A percentile compares a stretch with the other conserved stretches of the same genome.
Conservation (phyloP, 257 asterid species). For the Solanum infundibuliforme region DNA sequence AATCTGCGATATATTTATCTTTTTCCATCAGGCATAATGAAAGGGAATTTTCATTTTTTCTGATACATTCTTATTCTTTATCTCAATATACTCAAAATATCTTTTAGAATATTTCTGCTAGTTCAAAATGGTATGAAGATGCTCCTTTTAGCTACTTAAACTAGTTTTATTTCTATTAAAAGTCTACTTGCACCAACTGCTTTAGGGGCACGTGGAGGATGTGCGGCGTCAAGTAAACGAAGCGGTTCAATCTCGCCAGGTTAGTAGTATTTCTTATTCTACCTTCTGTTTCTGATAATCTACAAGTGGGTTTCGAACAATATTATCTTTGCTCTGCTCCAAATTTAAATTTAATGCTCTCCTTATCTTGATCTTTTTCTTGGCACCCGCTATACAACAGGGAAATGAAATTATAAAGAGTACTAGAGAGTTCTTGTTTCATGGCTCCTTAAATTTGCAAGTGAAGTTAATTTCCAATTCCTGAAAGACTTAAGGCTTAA, state of each 20-base stretch:
- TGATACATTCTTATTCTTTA: not conserved
- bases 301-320: not conserved
- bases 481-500: not conserved
- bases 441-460: not conserved
- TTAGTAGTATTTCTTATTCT: slow-evolving; percentile 25
- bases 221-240: slow-evolving; percentile 89
- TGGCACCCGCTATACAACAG: not conserved
- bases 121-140: not conserved
- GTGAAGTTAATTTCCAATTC: not conserved
- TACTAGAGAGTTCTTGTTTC: not conserved
- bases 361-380: not conserved
- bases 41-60: not conserved
- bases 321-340: not conserved
- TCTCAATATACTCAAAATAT: not conserved
- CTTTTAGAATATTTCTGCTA: not conserved
- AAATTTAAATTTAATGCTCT: not conserved
- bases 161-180: not conserved
- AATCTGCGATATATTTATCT: not conserved
- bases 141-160: not conserved
- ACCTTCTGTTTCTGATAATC: not conserved
- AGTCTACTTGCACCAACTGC: slow-evolving; percentile 3
- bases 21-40: not conserved
- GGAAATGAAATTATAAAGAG: not conserved
- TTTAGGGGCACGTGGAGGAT: slow-evolving; percentile 90
- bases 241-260: slow-evolving; percentile 91